Base-by-base conservation (phyloP, 1,284 basidiomycete genomes). In the Puccinia hordei region DNA sequence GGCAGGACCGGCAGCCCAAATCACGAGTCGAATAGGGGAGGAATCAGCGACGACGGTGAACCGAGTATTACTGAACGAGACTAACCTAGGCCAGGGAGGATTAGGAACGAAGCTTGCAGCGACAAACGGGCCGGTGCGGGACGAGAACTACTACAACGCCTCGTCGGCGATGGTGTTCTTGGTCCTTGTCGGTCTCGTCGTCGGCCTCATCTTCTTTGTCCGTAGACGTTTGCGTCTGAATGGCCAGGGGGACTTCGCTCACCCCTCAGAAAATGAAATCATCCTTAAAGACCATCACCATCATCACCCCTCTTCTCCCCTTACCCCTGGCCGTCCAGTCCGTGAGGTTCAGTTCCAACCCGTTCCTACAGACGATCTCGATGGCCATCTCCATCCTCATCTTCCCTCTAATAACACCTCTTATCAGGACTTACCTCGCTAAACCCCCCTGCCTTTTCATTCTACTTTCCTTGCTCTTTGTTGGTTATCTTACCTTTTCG, bases 111-210 rank as follows among this genome's bases (percentile, higher is more conserved):
- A 92, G 83, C 90, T 91, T 82, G 91, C 91, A 83, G 90, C 92
- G 57, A 22, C 38, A 51, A 33, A 75, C 61, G 49, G 24, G 1
- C 19, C 5, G 22, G 41, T 53, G 15, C 44, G 22, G 9, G 68
- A 73, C 53, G 81, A 84, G 92, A 93, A 92, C 22, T 94, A 94
- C 85, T 97, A 95, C 86, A 96, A 97, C 82, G 92, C 93, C 27
- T 93, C 93, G 13, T 94, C 93, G 0, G 92, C 92, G 0, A 91
- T 92, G 0, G 87, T 96, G 33, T 90, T 97, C 44, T 88, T 98
- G 53, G 84, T 93, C 4, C 86, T 97, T 65, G 89, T 97, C 81
- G 88, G 89, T 33, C 85, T 91, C 13, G 88, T 88, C n/a, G 88
- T 95, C 59, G 93, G 90, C 0, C 86, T 88, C 22, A 93, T 91